phyloP scores from a whole-genome alignment of 257 asterid genomes.

The Ehretia macrophylla region DNA sequence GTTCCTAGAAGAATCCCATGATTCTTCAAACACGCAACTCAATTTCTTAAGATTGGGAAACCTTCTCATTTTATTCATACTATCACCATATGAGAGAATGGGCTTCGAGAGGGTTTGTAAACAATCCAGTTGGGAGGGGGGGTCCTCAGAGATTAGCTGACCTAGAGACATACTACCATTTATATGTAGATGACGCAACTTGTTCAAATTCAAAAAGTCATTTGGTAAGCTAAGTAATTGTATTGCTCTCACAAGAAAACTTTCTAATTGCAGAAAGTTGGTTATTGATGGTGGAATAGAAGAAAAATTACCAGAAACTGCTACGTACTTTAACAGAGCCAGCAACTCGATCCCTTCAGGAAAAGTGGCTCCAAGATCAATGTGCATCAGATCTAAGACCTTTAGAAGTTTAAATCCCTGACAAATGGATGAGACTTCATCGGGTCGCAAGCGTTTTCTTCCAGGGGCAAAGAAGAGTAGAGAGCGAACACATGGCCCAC shows the following conservation, averaged over 20 bases:
- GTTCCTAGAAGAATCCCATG: neutral
- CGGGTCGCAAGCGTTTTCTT: neutral
- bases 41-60: neutral
- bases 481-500: neutral
- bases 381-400: constrained; percentile 6
- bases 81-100: neutral
- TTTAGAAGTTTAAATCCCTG: constrained; percentile 16
- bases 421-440: neutral
- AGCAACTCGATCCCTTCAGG: constrained; percentile 7
- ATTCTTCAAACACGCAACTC: neutral
- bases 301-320: neutral
- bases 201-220: neutral
- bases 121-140: neutral
- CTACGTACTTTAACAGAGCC: constrained; percentile 1
- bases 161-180: neutral
- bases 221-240: neutral
- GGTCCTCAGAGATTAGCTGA: neutral
- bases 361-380: neutral
- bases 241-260: neutral
- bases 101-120: neutral
- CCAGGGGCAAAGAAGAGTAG: constrained; percentile 5
- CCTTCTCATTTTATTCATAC: neutral
- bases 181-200: neutral
- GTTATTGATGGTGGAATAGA: neutral
- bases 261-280: constrained; percentile 1